Evolutionary conservation across 805 yeast genomes (phyloP), one percentile per base, ranked within the genome.

Genomic region (Zygoascus flipseniorum): DNA sequence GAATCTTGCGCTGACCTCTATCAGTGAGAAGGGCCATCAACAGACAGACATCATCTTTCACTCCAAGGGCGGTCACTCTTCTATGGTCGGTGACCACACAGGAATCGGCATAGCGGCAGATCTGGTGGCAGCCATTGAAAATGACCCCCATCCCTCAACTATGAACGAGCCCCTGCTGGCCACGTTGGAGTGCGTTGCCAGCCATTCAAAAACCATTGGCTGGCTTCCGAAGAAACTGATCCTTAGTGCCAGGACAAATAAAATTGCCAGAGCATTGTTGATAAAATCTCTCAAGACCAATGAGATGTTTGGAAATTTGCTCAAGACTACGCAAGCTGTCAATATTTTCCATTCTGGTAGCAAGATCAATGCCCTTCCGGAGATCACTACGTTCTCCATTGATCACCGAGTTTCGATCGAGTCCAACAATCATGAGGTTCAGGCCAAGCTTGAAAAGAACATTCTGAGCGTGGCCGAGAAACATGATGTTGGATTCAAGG

Each of bases 361-460:
- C 54, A 86, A 86, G 68, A 75, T 83, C 26, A 86, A 86, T 62
- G 89, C 93, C 0, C 69, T 86, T 47, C 95, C 95, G 2, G 92
- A 86, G 63, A 67, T 72, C 26, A 79, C 79, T 2, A 66, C 69
- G 31, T 71, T 81, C 43, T 63, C 75, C 37, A 72, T 83, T 45
- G 85, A 87, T 67, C 85, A 84, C 62, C 74, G 95, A 62, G 73
- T 86, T 52, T 76, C 80, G 18, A 69, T 81, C 46, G 88, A 81
- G 56, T 75, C 82, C 14, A 68, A 75, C 20, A 72, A 77, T 1
- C 67, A 70, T 5, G 75, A 71, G 18, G 76, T 75, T 3, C 59
- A 32, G 70, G 16, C 71, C 72, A 23, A 72, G 68, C 53, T 69
- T 76, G 52, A 53, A 14, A 53, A 63, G 13, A 67, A 74, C 41